Evolutionary conservation across 352 stramenopile genomes (phyloP), one percentile per base, ranked within the genome.

Genomic region (Phytophthora hybrid): DNA sequence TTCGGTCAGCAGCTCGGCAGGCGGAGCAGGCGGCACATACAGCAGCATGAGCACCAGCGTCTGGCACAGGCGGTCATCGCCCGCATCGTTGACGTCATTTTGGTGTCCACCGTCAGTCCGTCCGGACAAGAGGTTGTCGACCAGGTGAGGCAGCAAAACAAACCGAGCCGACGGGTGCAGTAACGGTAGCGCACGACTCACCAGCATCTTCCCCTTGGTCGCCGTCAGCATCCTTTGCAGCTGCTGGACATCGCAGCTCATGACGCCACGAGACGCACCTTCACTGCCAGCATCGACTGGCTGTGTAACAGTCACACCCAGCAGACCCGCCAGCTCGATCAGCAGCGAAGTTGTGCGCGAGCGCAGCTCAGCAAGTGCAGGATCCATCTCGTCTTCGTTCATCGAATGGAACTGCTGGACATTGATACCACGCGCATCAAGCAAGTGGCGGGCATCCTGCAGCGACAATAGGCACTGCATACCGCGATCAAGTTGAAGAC

Each of bases 401-500:
- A 96, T 87, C 32, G 87, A 90, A 66, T 96, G 90, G 68, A 96
- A 96, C 57, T 94, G 84, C 74, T 94, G 88, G 29, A 95, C 90
- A 54, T 95, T 94, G 37, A 96, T 88, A 21, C 88, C 85, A 21
- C 90, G 88, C 8, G 90, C 90, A 55, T 96, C 90, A 26, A 96
- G 69, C 39, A 96, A 71, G 53, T 95, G 90, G 39, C 90, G 90
- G 4, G 88, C 90, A 21, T 96, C 90, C 60, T 96, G 87, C 18
- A 96, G 71, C 10, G 90, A 92, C 41, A 96, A 61, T 63, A 96
- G 66, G 55, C 88, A 93, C 52, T 93, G 81, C 65, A 94, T 81
- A 5, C 88, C 88, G 16, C 87, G 84, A 61, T 95, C 85, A 37
- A 96, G 84, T 37, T 91, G 78, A 41, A 91, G 77, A n/a, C 88